A percentile compares a stretch with the other conserved stretches of the same genome.
Evolutionary conservation across 2,329 filamentous ascomycete species (phyloP).

Genomic region (Colletotrichum musicola): DNA sequence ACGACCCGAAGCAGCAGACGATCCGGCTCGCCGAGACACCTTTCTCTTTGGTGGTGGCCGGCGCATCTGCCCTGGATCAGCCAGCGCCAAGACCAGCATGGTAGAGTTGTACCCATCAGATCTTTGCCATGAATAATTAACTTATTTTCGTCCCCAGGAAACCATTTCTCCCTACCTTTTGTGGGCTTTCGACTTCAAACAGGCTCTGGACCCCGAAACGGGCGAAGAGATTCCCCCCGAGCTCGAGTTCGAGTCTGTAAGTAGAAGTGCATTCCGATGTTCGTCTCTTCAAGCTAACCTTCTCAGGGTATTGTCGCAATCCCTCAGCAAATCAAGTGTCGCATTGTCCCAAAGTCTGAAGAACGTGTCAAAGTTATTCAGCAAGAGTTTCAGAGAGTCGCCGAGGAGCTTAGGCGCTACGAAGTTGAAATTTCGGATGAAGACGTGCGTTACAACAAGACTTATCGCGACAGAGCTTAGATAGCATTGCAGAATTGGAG

Average conservation of each 20-base stretch:
- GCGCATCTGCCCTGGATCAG: background rate
- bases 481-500: background rate
- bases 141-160: background rate
- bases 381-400: background rate
- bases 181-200: background rate
- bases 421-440: background rate
- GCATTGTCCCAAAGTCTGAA: conserved; percentile 3
- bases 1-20: background rate
- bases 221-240: background rate
- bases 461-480: background rate
- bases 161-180: background rate
- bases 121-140: background rate
- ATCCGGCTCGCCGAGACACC: background rate
- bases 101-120: background rate
- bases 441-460: background rate
- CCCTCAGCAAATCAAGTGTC: background rate
- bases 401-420: background rate
- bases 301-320: background rate
- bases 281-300: background rate
- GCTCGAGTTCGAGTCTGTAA: background rate
- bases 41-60: background rate
- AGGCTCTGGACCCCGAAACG: background rate
- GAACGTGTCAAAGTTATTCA: background rate
- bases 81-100: background rate
- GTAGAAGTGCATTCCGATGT: background rate